A percentile compares a stretch with the other conserved stretches of the same genome.
Evolutionary conservation across 306 rosid species (phyloP).

Genomic region (Prosopis cineraria): DNA sequence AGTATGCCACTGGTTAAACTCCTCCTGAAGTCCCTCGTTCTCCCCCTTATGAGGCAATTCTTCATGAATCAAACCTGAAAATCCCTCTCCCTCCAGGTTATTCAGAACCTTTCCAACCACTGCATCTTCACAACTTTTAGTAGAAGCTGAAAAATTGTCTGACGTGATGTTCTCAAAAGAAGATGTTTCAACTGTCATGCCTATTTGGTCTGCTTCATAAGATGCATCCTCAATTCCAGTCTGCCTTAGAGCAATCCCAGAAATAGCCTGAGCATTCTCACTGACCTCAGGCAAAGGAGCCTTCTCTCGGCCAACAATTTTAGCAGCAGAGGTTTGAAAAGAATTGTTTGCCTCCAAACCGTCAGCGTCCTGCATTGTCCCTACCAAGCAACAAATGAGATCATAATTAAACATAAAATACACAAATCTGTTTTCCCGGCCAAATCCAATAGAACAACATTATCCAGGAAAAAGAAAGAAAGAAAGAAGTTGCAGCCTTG

Average conservation of each 20-base stretch:
- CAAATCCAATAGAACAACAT: neutral
- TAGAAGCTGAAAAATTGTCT: conserved; percentile 43
- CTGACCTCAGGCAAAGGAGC: conserved; percentile 37
- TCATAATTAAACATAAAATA: conserved; percentile 64
- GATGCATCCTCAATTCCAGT: conserved; percentile 38
- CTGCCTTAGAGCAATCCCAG: conserved; percentile 36
- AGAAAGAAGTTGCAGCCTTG: conserved; percentile 1
- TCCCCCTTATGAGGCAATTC: conserved; percentile 42
- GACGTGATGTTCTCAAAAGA: conserved; percentile 40
- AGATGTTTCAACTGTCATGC: conserved; percentile 43
- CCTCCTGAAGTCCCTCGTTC: conserved; percentile 32
- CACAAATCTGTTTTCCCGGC: conserved; percentile 36
- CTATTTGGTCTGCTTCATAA: conserved; percentile 42
- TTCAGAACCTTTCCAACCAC: conserved; percentile 37
- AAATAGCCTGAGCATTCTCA: conserved; percentile 42
- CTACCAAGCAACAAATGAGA: conserved; percentile 88
- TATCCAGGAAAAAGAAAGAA: conserved; percentile 10
- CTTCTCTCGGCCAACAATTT: conserved; percentile 47
- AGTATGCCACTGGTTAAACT: conserved; percentile 38
- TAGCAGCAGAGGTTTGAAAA: conserved; percentile 42
- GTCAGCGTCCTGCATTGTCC: conserved; percentile 89
- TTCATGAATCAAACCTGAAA: conserved; percentile 35
- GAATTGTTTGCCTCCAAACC: conserved; percentile 54
- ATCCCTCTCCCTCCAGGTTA: conserved; percentile 35
- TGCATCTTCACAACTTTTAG: conserved; percentile 40